These are phyloP conservation scores for Fusarium sarcochroum DNA, from an alignment of 2,329 filamentous ascomycete genomes.

Conservation along the genomic window DNA sequence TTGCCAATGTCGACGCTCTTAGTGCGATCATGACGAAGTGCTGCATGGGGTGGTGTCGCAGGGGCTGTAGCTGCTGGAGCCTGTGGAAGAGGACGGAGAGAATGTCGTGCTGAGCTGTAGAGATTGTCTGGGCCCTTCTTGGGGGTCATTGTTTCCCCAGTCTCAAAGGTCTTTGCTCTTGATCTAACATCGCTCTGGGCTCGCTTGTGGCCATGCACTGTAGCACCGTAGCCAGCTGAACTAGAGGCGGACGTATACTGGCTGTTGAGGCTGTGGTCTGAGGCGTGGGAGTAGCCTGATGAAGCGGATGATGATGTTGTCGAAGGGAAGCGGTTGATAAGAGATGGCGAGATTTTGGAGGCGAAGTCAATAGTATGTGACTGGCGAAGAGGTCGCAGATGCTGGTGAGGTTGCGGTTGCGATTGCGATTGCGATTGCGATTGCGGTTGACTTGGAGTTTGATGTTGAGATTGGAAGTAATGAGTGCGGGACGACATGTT, in stretches of 20 bases:
- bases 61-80: slow-evolving; percentile 65
- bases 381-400: slow-evolving; percentile 62
- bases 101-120: slow-evolving; percentile 81
- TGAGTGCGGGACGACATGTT: slow-evolving; percentile 71
- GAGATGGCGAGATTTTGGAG: slow-evolving; percentile 54
- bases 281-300: slow-evolving; percentile 74
- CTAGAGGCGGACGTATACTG: slow-evolving; percentile 81
- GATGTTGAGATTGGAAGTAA: slow-evolving; percentile 53
- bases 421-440: slow-evolving; percentile 11
- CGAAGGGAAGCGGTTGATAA: slow-evolving; percentile 73
- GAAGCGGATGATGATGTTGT: slow-evolving; percentile 80
- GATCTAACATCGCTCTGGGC: slow-evolving; percentile 79
- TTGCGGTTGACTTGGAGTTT: slow-evolving; percentile 28
- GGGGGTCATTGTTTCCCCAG: slow-evolving; percentile 59
- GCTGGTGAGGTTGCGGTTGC: slow-evolving; percentile 34
- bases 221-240: slow-evolving; percentile 58
- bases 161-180: slow-evolving; percentile 64
- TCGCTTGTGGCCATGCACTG: slow-evolving; percentile 73
- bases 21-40: slow-evolving; percentile 66
- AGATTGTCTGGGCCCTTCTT: slow-evolving; percentile 70
- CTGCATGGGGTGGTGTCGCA: slow-evolving; percentile 56
- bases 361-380: slow-evolving; percentile 65
- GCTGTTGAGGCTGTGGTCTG: slow-evolving; percentile 70
- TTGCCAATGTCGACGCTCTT: slow-evolving; percentile 75
- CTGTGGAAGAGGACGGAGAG: slow-evolving; percentile 81